Evolutionary conservation across 495 filamentous ascomycete species (phyloP).

Genomic region (Podospora anserina): DNA sequence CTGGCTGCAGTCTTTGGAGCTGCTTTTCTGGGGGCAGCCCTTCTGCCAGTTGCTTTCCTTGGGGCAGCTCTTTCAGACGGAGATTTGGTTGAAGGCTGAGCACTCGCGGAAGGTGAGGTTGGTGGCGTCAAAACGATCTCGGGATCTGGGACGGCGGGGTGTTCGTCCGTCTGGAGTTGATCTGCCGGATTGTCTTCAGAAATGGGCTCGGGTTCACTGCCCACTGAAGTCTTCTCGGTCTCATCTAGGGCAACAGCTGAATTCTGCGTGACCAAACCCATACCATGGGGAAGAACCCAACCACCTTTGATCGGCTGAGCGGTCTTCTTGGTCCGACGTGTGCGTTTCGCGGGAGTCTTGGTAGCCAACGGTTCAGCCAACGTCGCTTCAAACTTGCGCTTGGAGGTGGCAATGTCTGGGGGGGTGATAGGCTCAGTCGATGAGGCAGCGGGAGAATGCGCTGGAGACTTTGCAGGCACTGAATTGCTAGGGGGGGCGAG

Average conservation of each 20-base stretch:
- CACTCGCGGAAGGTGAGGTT: neutral
- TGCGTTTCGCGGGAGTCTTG: neutral
- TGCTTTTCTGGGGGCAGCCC: neutral
- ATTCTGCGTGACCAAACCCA: slow-evolving; percentile 27
- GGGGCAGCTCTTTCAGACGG: neutral
- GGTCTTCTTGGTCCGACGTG: slow-evolving; percentile 11
- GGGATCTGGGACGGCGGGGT: neutral
- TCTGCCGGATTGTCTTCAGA: neutral
- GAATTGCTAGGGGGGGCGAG: no score
- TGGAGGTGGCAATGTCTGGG: neutral
- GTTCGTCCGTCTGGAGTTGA: neutral
- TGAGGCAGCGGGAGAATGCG: no score
- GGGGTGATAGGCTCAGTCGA: neutral
- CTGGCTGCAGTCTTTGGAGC: neutral
- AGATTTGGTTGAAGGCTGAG: neutral
- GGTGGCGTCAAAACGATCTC: neutral
- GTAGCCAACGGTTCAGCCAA: neutral
- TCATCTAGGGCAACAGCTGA: neutral
- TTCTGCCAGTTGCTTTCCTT: neutral
- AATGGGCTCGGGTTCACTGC: neutral
- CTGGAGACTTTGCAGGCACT: no score
- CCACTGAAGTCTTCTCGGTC: neutral
- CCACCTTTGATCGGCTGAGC: slow-evolving; percentile 28
- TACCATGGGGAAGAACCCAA: slow-evolving; percentile 41
- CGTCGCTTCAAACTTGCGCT: neutral